Conservation (phyloP, 2,329 filamentous ascomycete species). For the Mariannaea elegans region DNA sequence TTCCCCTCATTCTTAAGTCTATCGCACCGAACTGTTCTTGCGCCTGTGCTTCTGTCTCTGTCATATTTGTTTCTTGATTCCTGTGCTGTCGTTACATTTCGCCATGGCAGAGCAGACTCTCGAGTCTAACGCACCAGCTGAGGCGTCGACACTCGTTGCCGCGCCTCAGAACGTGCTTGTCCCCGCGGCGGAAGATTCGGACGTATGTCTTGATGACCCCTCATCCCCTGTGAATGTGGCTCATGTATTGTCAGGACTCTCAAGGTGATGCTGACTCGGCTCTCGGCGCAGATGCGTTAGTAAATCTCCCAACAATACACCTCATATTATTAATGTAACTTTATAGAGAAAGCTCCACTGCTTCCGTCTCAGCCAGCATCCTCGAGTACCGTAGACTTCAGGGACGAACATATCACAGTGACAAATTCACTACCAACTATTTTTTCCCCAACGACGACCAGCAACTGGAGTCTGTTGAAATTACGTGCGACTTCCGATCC, state of each 20-base stretch:
- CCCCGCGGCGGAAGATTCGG: neutral
- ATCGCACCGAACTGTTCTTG: no score
- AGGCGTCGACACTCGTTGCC: neutral
- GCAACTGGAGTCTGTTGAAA: constrained; percentile 36
- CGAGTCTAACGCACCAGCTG: neutral
- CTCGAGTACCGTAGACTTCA: constrained; percentile 35
- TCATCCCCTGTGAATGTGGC: neutral
- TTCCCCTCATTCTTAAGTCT: no score
- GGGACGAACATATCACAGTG: constrained; percentile 37
- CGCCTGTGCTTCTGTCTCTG: no score
- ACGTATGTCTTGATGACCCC: neutral
- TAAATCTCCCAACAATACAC: neutral
- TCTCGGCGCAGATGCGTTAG: neutral
- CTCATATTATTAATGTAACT: neutral
- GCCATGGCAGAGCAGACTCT: neutral
- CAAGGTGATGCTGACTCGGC: neutral
- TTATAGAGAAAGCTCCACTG: constrained; percentile 35
- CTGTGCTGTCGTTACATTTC: neutral
- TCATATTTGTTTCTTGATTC: no score
- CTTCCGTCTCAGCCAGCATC: constrained; percentile 34
- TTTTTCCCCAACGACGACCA: constrained; percentile 38
- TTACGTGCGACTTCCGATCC: constrained; percentile 24
- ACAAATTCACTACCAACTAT: constrained; percentile 33
- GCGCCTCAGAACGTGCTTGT: neutral
- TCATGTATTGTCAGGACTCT: neutral